Evolutionary conservation across 257 asterid genomes (phyloP).

Genomic region (Orobanche coerulescens): DNA sequence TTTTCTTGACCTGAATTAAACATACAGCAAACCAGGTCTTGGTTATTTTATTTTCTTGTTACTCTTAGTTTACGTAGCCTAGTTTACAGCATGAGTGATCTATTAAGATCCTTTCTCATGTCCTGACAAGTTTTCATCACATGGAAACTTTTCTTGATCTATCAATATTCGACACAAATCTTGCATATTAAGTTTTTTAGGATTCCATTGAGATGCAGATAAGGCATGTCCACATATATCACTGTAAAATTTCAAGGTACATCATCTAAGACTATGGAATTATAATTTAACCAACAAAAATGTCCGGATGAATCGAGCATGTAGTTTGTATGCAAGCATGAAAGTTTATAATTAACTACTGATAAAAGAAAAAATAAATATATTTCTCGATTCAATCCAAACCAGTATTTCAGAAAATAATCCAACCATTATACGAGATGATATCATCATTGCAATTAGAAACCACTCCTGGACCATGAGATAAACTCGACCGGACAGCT

Average conservation of each 20-base stretch:
- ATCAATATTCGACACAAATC: not conserved
- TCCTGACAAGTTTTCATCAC: not conserved
- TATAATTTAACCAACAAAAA: not conserved
- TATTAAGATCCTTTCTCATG: not conserved
- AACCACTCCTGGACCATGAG: constrained; percentile 39
- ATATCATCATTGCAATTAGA: constrained; percentile 40
- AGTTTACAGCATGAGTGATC: not conserved
- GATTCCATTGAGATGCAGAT: not conserved
- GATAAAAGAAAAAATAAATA: no score
- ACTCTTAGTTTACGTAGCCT: no score
- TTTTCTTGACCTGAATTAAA: not conserved
- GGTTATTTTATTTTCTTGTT: not conserved
- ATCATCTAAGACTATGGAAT: not conserved
- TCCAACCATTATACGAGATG: constrained; percentile 49
- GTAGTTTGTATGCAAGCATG: not conserved
- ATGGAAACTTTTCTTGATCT: not conserved
- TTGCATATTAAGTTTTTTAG: not conserved
- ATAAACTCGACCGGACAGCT: constrained; percentile 39
- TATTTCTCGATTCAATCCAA: constrained; percentile 16
- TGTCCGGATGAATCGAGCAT: not conserved
- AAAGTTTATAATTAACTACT: not conserved
- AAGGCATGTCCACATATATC: not conserved
- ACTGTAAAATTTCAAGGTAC: not conserved
- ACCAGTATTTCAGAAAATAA: constrained; percentile 10
- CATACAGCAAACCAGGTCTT: not conserved